These are phyloP conservation scores for Trichosanthes truncata DNA, from an alignment of 306 rosid genomes.

Conservation along the genomic window DNA sequence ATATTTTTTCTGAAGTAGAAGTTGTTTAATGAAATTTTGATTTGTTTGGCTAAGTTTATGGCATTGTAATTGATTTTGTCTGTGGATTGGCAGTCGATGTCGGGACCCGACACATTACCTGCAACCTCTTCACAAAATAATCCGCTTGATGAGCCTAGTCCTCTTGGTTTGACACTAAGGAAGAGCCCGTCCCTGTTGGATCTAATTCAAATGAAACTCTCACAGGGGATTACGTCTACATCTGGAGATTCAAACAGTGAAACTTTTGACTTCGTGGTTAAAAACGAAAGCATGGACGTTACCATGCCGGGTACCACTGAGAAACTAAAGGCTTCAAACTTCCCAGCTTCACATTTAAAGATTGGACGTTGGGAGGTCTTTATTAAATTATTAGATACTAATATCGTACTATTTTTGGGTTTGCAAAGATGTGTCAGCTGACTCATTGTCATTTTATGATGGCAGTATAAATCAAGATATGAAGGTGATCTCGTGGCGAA, in stretches of 20 bases:
- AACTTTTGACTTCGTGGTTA: constrained; percentile 21
- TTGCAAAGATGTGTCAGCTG: background rate
- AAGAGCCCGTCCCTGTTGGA: constrained; percentile 82
- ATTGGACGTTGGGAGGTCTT: constrained; percentile 89
- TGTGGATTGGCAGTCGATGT: constrained; percentile 24
- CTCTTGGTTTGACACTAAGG: constrained; percentile 71
- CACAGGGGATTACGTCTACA: constrained; percentile 32
- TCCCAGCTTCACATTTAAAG: constrained; percentile 61
- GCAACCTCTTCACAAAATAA: constrained; percentile 32
- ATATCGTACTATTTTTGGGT: background rate
- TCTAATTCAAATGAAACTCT: constrained; percentile 75
- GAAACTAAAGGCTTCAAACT: constrained; percentile 86
- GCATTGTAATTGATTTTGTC: background rate
- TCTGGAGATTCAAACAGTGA: constrained; percentile 27
- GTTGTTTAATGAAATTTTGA: background rate
- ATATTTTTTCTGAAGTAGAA: background rate
- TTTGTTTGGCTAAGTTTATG: background rate
- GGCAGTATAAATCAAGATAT: constrained; percentile 69
- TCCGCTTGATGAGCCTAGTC: constrained; percentile 83
- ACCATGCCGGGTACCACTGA: constrained; percentile 31
- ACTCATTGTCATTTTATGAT: background rate
- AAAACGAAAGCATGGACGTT: constrained; percentile 25
- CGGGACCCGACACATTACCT: constrained; percentile 17
- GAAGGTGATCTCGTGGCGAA: constrained; percentile 87
- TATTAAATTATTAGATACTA: background rate